Percentiles rank a stretch among this genome's conserved stretches.
Conservation (phyloP, 768 basidiomycete species). For the Rhodotorula diobovata region DNA sequence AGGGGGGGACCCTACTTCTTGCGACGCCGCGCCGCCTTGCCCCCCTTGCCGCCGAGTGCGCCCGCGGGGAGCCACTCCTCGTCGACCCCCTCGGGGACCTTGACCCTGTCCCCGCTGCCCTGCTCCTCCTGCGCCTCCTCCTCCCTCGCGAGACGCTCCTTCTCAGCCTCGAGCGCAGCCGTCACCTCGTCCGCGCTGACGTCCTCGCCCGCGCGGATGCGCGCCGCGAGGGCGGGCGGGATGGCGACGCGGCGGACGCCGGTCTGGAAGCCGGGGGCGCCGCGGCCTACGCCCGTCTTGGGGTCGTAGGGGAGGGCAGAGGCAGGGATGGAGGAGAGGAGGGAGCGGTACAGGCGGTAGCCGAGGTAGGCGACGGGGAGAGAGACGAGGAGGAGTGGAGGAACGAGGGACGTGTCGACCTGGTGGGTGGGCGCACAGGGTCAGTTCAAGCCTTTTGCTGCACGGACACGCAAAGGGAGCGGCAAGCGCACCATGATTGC, state of each 20-base stretch:
- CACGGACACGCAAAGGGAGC: too few species aligned
- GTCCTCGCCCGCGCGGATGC: slow-evolving; percentile 37
- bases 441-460: too few species aligned
- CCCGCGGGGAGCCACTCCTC: slow-evolving; percentile 17
- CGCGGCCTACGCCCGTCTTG: slow-evolving; percentile 26
- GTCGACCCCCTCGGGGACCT: slow-evolving; percentile 16
- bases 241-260: slow-evolving; percentile 24
- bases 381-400: slow-evolving; percentile 24
- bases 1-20: slow-evolving; percentile 8
- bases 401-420: slow-evolving; percentile 19
- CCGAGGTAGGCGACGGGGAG: slow-evolving; percentile 27
- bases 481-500: too few species aligned
- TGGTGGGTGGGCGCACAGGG: background rate
- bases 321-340: background rate
- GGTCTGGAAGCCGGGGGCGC: slow-evolving; percentile 36
- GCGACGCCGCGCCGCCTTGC: slow-evolving; percentile 7
- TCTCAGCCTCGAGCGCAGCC: slow-evolving; percentile 23
- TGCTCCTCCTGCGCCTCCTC: slow-evolving; percentile 4
- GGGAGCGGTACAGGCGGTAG: slow-evolving; percentile 15
- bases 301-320: slow-evolving; percentile 1
- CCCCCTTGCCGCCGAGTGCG: background rate
- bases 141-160: slow-evolving; percentile 18
- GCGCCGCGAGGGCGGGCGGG: slow-evolving; percentile 24
- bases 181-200: slow-evolving; percentile 38
- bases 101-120: background rate